Evolutionary conservation across 1,284 basidiomycete species (phyloP), one percentile per base, ranked within the genome.

Genomic region (Fomitopsis betulina): DNA sequence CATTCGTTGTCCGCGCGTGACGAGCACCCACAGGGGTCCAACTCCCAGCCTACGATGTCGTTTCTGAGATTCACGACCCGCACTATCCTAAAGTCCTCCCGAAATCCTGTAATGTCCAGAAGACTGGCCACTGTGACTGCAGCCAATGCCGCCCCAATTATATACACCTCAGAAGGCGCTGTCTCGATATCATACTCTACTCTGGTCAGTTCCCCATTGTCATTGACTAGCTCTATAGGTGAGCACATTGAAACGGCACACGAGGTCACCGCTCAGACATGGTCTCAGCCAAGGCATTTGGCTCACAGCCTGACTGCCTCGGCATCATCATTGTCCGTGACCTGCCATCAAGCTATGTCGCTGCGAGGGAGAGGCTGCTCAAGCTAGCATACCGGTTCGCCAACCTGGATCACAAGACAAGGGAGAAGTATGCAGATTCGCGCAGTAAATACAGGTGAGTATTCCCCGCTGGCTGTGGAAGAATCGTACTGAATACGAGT

Each of bases 261-360:
- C 10, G 13, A 19, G 12, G 9, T 43, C 3, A 30, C 19, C 2
- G 21, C 47, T 35, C 10, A 37, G 0, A 49, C 38, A 21, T 27
- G 6, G 27, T 12, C 30, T 42, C 74, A 86, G 86, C 88, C 64
- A 79, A 83, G 61, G 93, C 91, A 1, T 94, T 96, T 66, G 94
- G 93, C 23, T 91, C 89, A 3, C 77, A 83, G 60, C 79, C 86
- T 10, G 80, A 86, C 58, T 88, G 84, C 56, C 75, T 96, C 45
- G 93, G 93, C 5, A 87, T 95, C 58, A 81, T 96, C 59, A 72
- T 96, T 49, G 79, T 96, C 59, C 82, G 83, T 50, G 93, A 94
- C 73, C 76, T 97, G 32, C 95, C 94, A 0, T 58, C 70, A 5
- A 74, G 75, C 43, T 98, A 92, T 66, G 68, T 73, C 5, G 58